Base-by-base conservation (phyloP, 805 yeast species). In the Gaillardinia entomophila region DNA sequence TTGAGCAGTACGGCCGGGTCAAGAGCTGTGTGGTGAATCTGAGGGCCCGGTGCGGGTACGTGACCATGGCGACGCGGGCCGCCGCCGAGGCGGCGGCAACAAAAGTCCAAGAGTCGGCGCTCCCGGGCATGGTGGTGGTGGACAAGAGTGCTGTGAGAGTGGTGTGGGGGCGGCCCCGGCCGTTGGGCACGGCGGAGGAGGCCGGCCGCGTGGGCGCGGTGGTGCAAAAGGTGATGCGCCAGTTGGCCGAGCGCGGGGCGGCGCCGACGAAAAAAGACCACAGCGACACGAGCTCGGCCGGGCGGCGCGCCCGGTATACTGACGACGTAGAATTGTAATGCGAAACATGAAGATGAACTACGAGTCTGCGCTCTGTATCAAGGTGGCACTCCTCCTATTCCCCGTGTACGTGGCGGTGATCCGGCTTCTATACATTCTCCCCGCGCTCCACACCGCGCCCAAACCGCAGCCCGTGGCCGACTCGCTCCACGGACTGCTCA, bases 21-120 rank as follows among this genome's bases (percentile, higher is more conserved):
- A 68, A 71, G 33, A 55, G 74, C 13, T 48, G 78, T 19, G 62
- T 66, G 8, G 53, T 79, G 15, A 67, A 74, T 24, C 85, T 79
- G 40, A 57, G 62, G 16, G 80, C 88, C 2, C 61, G 71, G 34
- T 73, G 82, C 48, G 95, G 85, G 4, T 82, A 65, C 48, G 59
- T 83, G 2, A 66, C 71, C n/a, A 83, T 75, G 46, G 43, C 52
- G 4, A 58, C 62, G 3, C 53, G 82, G 29, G 40, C 48, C 3
- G 57, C 65, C 3, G 89, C 90, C 1, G 80, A 77, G 32, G 41
- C 37, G 3, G 59, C 60, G 36, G 63, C 64, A 1, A 28, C 35
- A 7, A 19, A 46, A 4, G 41, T 62, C 10, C 22, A 29, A 3
- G 30, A 20, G 3, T 51, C 54, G 24, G 65, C 58, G 3, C 38